Percentiles rank a stretch among this genome's conserved stretches.
These are phyloP conservation scores for Choricystis sp. DNA, from an alignment of 139 green algal species.

Conservation along the genomic window DNA sequence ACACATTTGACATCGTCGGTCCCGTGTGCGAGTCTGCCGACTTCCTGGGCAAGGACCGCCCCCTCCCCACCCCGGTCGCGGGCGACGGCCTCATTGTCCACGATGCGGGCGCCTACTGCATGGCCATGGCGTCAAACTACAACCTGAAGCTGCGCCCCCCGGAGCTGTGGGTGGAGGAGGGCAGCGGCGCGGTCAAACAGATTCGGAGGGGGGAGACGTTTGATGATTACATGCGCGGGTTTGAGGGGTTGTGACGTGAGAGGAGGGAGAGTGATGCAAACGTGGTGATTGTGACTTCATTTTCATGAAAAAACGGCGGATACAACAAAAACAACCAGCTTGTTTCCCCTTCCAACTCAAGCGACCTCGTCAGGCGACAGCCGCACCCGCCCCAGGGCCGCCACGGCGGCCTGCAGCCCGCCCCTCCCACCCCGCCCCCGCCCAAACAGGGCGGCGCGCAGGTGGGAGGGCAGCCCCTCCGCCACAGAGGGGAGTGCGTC, in stretches of 20 bases:
- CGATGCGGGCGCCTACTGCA: constrained; percentile 92
- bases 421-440: too few species aligned
- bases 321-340: background rate
- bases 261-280: background rate
- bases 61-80: constrained; percentile 16
- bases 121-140: constrained; percentile 95
- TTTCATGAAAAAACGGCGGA: background rate
- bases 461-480: too few species aligned
- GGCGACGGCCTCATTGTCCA: constrained; percentile 77
- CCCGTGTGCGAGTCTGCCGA: constrained; percentile 94
- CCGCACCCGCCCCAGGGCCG: too few species aligned
- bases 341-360: too few species aligned
- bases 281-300: too few species aligned
- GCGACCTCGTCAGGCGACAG: too few species aligned
- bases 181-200: constrained; percentile 39
- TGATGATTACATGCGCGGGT: constrained; percentile 70
- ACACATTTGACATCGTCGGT: constrained; percentile 81
- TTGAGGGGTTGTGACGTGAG: constrained; percentile 34
- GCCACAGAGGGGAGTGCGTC: too few species aligned
- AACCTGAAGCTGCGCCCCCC: constrained; percentile 90
- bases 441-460: too few species aligned
- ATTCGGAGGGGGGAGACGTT: constrained; percentile 73
- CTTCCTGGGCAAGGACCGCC: constrained; percentile 83
- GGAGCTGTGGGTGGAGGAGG: constrained; percentile 79
- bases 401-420: background rate